Conservation (phyloP, 306 rosid species). For the Fragaria iinumae region DNA sequence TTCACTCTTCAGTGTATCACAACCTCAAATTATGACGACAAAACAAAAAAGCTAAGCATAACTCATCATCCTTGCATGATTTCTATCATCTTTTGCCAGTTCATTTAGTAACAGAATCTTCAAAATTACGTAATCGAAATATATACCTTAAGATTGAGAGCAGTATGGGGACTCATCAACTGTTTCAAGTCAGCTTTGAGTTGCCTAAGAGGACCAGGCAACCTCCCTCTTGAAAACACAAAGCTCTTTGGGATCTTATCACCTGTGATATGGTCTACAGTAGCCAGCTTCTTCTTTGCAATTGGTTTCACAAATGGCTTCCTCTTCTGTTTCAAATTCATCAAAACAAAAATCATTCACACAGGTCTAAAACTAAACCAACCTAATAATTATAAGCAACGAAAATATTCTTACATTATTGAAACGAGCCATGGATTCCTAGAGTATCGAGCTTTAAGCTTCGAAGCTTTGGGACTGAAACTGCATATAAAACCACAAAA, state of each 20-base stretch:
- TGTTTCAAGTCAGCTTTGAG: constrained; percentile 90
- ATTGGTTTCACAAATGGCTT: constrained; percentile 55
- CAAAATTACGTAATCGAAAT: neutral
- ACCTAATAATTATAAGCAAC: neutral
- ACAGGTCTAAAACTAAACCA: neutral
- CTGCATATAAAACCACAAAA: neutral
- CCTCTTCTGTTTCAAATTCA: constrained; percentile 32
- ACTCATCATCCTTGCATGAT: neutral
- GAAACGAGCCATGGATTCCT: constrained; percentile 46
- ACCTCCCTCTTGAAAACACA: constrained; percentile 75
- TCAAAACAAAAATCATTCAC: constrained; percentile 1
- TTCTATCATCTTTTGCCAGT: neutral
- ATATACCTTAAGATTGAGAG: constrained; percentile 69
- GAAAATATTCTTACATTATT: constrained; percentile 30
- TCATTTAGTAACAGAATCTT: neutral
- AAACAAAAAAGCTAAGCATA: neutral
- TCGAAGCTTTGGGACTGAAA: neutral
- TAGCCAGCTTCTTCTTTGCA: constrained; percentile 46
- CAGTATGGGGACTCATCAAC: constrained; percentile 85
- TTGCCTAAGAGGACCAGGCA: constrained; percentile 80
- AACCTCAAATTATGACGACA: neutral
- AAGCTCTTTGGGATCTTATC: constrained; percentile 90
- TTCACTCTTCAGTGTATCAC: neutral
- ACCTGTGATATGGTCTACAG: constrained; percentile 84
- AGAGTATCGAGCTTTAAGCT: constrained; percentile 3